Evolutionary conservation across 345 rosid genomes (phyloP).

Genomic region (Tarenaya hassleriana): DNA sequence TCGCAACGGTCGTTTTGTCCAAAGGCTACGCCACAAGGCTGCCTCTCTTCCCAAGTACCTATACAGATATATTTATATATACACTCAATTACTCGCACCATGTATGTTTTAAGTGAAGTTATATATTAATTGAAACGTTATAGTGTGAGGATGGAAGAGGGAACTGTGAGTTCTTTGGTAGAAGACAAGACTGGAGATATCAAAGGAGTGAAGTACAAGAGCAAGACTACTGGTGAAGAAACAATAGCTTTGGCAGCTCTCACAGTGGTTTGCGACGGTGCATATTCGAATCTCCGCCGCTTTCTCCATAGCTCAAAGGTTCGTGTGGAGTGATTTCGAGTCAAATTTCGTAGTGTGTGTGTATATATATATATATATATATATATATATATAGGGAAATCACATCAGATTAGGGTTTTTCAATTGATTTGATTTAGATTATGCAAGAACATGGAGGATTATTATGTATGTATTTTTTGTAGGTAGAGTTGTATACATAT

Average conservation of each 20-base stretch:
- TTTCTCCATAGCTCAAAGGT: constrained; percentile 52
- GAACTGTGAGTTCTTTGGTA: constrained; percentile 50
- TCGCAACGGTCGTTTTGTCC: constrained; percentile 32
- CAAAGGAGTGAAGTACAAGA: constrained; percentile 64
- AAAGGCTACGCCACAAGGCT: constrained; percentile 31
- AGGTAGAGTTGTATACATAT: constrained; percentile 28
- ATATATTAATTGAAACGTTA: constrained; percentile 12
- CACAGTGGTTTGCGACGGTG: constrained; percentile 66
- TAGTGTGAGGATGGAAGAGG: constrained; percentile 36
- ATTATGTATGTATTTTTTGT: no score
- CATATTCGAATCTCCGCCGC: constrained; percentile 69
- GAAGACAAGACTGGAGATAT: constrained; percentile 54
- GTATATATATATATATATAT: background rate
- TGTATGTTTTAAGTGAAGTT: no score
- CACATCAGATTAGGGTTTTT: no score
- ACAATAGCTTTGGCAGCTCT: constrained; percentile 47
- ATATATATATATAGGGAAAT: no score
- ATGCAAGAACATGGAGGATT: no score
- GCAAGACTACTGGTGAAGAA: constrained; percentile 34
- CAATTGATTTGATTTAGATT: no score
- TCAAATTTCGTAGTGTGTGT: background rate
- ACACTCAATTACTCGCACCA: constrained; percentile 10
- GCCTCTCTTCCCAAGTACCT: constrained; percentile 28
- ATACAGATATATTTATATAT: background rate
- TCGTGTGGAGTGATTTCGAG: background rate